A percentile compares a stretch with the other conserved stretches of the same genome.
These are phyloP conservation scores for Trichothecium roseum DNA, from an alignment of 2,329 filamentous ascomycete species.

Conservation along the genomic window DNA sequence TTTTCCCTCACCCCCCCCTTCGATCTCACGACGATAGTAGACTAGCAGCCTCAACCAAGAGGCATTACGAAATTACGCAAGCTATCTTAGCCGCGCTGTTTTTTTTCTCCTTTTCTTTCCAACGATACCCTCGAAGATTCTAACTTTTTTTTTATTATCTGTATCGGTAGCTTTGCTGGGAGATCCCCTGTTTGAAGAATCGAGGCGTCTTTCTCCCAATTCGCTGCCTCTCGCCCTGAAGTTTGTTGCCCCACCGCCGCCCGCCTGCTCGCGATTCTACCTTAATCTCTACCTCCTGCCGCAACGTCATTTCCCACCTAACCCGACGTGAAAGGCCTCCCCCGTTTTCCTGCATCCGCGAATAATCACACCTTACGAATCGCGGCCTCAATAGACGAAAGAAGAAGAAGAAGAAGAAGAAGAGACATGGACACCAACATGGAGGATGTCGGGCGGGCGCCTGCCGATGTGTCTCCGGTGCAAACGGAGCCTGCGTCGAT, in stretches of 20 bases:
- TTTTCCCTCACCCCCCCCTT: not conserved
- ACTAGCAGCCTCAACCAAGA: too few species aligned
- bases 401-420: too few species aligned
- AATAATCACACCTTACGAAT: slow-evolving; percentile 7
- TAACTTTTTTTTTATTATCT: too few species aligned
- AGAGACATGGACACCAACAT: slow-evolving; percentile 86
- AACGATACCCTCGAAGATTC: too few species aligned
- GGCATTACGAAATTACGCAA: too few species aligned
- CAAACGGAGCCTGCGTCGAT: slow-evolving; percentile 76
- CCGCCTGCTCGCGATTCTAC: slow-evolving; percentile 1
- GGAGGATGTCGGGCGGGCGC: slow-evolving; percentile 89
- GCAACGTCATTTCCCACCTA: slow-evolving; percentile 14
- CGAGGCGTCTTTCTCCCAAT: not conserved
- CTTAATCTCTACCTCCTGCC: slow-evolving; percentile 3
- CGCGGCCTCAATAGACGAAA: not conserved
- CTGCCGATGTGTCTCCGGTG: slow-evolving; percentile 64
- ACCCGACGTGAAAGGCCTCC: not conserved
- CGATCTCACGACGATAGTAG: not conserved
- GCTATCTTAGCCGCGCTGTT: too few species aligned
- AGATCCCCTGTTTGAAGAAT: not conserved
- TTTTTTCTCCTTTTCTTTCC: too few species aligned
- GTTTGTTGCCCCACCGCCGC: slow-evolving; percentile 2
- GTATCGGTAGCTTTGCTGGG: too few species aligned
- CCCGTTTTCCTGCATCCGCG: not conserved
- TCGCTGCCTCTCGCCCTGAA: not conserved